Conservation (phyloP, 1,139 yeast genomes). For the Sporopachydermia cereana region DNA sequence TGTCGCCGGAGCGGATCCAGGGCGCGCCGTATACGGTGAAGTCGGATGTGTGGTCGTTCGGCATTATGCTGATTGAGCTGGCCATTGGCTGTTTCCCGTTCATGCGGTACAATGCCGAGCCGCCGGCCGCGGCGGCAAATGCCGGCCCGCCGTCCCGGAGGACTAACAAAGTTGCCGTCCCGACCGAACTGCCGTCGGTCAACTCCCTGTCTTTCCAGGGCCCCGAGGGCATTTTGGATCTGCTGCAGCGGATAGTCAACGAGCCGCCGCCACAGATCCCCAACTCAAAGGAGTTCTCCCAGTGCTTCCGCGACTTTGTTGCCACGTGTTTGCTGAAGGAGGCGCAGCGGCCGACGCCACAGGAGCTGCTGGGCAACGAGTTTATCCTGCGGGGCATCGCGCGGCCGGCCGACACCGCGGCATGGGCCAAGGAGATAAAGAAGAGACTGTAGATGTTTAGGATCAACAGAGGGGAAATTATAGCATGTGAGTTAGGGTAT, state of each 20-base stretch:
- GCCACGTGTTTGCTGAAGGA: conserved; percentile 64
- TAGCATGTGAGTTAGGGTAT: too few relatives aligned
- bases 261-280: conserved; percentile 79
- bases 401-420: conserved; percentile 32
- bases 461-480: conserved; percentile 10
- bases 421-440: conserved; percentile 38
- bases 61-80: conserved; percentile 77
- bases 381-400: conserved; percentile 35
- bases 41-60: conserved; percentile 95
- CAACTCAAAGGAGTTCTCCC: conserved; percentile 26
- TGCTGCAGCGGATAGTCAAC: conserved; percentile 83
- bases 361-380: conserved; percentile 38
- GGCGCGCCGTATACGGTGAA: conserved; percentile 88
- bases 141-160: conserved; percentile 16
- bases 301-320: conserved; percentile 48
- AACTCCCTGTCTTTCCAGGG: conserved; percentile 21
- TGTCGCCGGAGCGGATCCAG: conserved; percentile 96
- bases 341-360: conserved; percentile 47
- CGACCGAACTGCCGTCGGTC: conserved; percentile 1
- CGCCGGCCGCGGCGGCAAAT: conserved; percentile 11
- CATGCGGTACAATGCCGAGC: conserved; percentile 17
- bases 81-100: conserved; percentile 73
- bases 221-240: conserved; percentile 81
- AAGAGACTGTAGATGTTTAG: conserved; percentile 12
- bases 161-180: conserved; percentile 33